Conservation (phyloP, 768 basidiomycete genomes). For the Myochromella boudieri region DNA sequence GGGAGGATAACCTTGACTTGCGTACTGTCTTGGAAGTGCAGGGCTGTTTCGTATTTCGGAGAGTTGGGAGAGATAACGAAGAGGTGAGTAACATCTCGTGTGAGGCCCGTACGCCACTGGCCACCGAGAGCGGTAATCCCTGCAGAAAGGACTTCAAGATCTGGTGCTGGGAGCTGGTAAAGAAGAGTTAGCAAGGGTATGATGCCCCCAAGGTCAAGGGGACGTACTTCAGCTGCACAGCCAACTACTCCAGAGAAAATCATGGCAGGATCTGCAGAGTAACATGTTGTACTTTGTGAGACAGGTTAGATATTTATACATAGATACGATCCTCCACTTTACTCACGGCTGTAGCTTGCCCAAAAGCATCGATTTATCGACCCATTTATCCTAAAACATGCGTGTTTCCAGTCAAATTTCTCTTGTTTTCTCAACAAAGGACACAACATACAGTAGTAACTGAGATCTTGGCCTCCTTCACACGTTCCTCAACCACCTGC, state of each 20-base stretch:
- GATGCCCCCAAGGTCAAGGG: no score
- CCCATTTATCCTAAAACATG: conserved; percentile 57
- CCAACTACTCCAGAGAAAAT: conserved; percentile 85
- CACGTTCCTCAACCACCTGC: conserved; percentile 32
- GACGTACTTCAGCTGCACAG: conserved; percentile 62
- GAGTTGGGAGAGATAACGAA: conserved; percentile 59
- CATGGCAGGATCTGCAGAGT: conserved; percentile 74
- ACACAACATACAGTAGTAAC: conserved; percentile 37
- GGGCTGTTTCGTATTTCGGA: conserved; percentile 49
- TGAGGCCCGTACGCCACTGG: conserved; percentile 74
- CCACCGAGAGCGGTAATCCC: conserved; percentile 79
- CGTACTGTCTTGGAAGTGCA: conserved; percentile 59
- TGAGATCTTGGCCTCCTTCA: conserved; percentile 23
- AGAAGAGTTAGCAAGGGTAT: neutral
- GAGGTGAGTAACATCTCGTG: conserved; percentile 85
- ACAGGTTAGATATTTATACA: neutral
- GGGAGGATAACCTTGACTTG: conserved; percentile 75
- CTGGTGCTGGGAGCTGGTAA: conserved; percentile 54
- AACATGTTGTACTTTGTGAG: conserved; percentile 51
- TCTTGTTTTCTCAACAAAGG: neutral
- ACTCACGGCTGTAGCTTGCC: conserved; percentile 59
- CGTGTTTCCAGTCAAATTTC: neutral
- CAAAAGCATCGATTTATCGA: conserved; percentile 61
- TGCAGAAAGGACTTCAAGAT: conserved; percentile 71
- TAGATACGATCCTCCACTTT: neutral